Conservation (phyloP, 768 basidiomycete genomes). For the Thelephora ganbajun region DNA sequence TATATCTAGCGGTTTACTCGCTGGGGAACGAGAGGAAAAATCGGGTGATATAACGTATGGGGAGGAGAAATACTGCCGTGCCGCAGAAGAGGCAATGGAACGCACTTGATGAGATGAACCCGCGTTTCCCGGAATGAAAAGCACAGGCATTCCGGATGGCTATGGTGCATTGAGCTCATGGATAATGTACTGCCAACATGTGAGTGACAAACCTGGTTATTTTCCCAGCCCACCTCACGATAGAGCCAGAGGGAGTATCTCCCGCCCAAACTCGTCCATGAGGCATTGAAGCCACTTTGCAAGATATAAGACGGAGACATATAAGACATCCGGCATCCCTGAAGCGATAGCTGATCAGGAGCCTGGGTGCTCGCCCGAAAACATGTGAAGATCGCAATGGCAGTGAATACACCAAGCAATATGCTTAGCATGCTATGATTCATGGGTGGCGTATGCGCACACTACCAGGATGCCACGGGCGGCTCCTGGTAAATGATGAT, state of each 20-base stretch:
- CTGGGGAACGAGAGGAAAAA: conserved; percentile 26
- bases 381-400: neutral
- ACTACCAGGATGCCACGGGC: too few species aligned
- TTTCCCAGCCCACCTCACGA: conserved; percentile 79
- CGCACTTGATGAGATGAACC: conserved; percentile 90
- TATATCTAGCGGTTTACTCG: conserved; percentile 57
- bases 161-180: conserved; percentile 2
- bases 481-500: too few species aligned
- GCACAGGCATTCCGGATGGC: conserved; percentile 58
- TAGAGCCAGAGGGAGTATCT: conserved; percentile 87
- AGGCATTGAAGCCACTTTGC: conserved; percentile 48
- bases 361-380: neutral
- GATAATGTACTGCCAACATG: neutral
- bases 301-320: conserved; percentile 87
- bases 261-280: conserved; percentile 56
- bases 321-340: conserved; percentile 93
- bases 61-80: conserved; percentile 60
- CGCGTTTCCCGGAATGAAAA: conserved; percentile 96
- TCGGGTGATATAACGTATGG: conserved; percentile 41
- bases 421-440: neutral
- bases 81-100: conserved; percentile 86
- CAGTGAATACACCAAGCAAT: neutral
- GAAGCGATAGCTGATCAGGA: conserved; percentile 46
- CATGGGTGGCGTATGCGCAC: too few species aligned
- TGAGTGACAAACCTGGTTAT: conserved; percentile 31